Evolutionary conservation across 345 rosid species (phyloP).

Genomic region (Populus alba): DNA sequence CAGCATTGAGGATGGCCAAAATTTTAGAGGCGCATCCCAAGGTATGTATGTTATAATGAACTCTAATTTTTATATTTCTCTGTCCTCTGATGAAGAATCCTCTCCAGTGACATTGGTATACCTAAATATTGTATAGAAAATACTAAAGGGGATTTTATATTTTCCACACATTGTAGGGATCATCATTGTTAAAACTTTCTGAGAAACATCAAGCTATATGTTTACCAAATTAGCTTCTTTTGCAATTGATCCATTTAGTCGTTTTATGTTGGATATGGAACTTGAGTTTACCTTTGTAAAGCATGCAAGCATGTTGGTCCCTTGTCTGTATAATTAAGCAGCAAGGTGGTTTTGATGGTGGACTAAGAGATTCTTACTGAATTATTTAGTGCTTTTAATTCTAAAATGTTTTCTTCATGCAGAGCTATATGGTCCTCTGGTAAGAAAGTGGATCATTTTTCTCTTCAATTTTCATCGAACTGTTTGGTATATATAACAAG

Average conservation of each 20-base stretch:
- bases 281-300: background rate
- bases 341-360: background rate
- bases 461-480: no score
- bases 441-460: no score
- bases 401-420: no score
- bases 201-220: no score
- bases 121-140: background rate
- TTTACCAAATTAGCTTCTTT: no score
- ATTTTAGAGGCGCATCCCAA: conserved; percentile 99
- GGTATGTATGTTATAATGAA: conserved; percentile 35
- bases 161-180: background rate
- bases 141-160: background rate
- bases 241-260: no score
- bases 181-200: no score
- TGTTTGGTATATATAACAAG: no score
- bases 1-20: conserved; percentile 93
- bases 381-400: background rate
- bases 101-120: background rate
- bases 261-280: background rate
- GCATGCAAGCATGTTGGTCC: background rate
- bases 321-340: background rate
- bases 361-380: background rate
- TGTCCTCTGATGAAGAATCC: background rate
- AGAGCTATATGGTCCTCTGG: no score
- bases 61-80: background rate